Conservation (phyloP, 202 grass and related monocot species). For the Brachypodium distachyon region DNA sequence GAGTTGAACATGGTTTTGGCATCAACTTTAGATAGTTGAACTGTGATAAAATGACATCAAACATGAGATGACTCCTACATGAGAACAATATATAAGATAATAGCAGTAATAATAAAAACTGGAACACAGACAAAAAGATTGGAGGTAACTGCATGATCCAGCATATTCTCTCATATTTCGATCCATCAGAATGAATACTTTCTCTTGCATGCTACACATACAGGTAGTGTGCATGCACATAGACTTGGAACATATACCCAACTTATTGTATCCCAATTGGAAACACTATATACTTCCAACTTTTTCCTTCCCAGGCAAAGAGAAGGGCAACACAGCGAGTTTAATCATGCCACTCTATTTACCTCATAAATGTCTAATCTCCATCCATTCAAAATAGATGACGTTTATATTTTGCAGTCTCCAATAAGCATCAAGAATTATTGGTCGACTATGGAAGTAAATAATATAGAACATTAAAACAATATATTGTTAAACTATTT, state of each 20-base stretch:
- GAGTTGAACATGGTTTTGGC: neutral
- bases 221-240: neutral
- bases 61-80: neutral
- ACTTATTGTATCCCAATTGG: neutral
- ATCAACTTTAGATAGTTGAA: neutral
- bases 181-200: neutral
- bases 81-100: neutral
- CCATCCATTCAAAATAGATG: too few relatives aligned
- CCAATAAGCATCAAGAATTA: too few relatives aligned
- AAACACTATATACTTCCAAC: too few relatives aligned
- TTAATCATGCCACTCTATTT: neutral
- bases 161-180: neutral
- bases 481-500: too few relatives aligned
- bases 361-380: neutral
- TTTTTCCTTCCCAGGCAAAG: too few relatives aligned
- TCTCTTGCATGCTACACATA: neutral
- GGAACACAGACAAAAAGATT: neutral
- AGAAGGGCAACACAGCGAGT: too few relatives aligned
- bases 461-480: too few relatives aligned
- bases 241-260: neutral
- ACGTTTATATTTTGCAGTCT: too few relatives aligned
- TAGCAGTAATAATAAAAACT: neutral
- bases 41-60: neutral
- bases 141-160: neutral
- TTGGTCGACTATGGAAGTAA: too few relatives aligned